Evolutionary conservation across 2,329 filamentous ascomycete genomes (phyloP).

Genomic region (Colletotrichum graminicola): DNA sequence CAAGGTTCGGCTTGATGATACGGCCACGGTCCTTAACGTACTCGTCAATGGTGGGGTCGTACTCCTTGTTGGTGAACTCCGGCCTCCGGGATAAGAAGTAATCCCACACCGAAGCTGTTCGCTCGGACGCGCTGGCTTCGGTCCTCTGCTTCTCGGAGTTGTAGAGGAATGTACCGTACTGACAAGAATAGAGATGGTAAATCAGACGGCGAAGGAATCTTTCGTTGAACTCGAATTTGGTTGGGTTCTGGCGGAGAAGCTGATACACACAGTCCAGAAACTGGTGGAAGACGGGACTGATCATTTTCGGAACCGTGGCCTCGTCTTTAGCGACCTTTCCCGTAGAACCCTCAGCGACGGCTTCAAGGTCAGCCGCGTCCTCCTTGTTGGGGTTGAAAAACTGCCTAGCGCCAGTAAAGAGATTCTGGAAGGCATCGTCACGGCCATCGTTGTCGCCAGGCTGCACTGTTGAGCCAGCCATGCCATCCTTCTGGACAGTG

Average conservation of each 20-base stretch:
- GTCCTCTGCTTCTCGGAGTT: slow-evolving; percentile 92
- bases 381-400: slow-evolving; percentile 84
- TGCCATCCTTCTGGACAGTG: slow-evolving; percentile 83
- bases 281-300: slow-evolving; percentile 96
- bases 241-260: slow-evolving; percentile 85
- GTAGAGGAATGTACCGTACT: slow-evolving; percentile 96
- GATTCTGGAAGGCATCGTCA: slow-evolving; percentile 85
- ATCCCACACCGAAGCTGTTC: slow-evolving; percentile 92
- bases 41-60: slow-evolving; percentile 81
- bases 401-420: slow-evolving; percentile 84
- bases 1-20: slow-evolving; percentile 82
- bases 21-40: slow-evolving; percentile 83
- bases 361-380: slow-evolving; percentile 72
- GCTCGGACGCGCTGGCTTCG: slow-evolving; percentile 75
- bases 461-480: slow-evolving; percentile 72
- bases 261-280: slow-evolving; percentile 97
- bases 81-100: slow-evolving; percentile 87
- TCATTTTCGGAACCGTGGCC: slow-evolving; percentile 86
- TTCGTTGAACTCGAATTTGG: slow-evolving; percentile 96
- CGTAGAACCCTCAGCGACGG: slow-evolving; percentile 55
- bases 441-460: slow-evolving; percentile 72
- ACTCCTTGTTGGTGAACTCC: slow-evolving; percentile 87
- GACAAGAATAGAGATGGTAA: slow-evolving; percentile 95
- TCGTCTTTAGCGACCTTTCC: slow-evolving; percentile 65
- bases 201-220: slow-evolving; percentile 88